Evolutionary conservation across 805 yeast species (phyloP), one percentile per base, ranked within the genome.

Genomic region (Debaryomyces prosopidis): DNA sequence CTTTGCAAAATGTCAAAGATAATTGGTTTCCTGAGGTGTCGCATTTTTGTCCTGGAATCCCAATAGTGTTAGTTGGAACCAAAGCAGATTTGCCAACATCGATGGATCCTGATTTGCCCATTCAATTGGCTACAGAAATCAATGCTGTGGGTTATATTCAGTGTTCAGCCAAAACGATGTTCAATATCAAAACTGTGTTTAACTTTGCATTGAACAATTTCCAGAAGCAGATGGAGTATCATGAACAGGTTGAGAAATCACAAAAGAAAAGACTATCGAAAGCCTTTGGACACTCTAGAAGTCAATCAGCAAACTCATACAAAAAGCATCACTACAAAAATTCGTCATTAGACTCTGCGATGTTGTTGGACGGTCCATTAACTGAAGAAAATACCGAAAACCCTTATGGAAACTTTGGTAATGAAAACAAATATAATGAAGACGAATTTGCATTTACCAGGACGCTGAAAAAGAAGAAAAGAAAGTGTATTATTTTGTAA

Each of bases 1-100:
- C 91, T 17, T 70, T 91, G 45, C 82, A 80, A 41, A 89, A 84
- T 58, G 86, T 88, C 10, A 76, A 75, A 48, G 95, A 89, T 51
- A 80, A 78, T 48, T 91, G 98, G 98, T 79, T 80, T 34, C 96
- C 96, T 1, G 98, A 91, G 60, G 86, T 88, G 1, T 69, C 75
- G 47, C 90, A 87, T 58, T 89, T 85, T 60, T 89, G 96, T 60
- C 90, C 91, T 2, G 85, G 81, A 2, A 76, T 84, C 2, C 96
- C 96, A 1, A 77, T 85, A 14, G 62, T 89, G 20, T 67, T 92
- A 30, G 89, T 89, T n/a, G 97, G 96, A 1, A 76, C 92, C 28
- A 89, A 91, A 58, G 65, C 82, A 3, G 97, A 91, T 63, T 67
- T 86, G 46, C 42, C 43, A 34, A 37, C 61, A 12, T 44, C 51